Conservation (phyloP, 305 asterid genomes). For the Fraxinus angustifolia region DNA sequence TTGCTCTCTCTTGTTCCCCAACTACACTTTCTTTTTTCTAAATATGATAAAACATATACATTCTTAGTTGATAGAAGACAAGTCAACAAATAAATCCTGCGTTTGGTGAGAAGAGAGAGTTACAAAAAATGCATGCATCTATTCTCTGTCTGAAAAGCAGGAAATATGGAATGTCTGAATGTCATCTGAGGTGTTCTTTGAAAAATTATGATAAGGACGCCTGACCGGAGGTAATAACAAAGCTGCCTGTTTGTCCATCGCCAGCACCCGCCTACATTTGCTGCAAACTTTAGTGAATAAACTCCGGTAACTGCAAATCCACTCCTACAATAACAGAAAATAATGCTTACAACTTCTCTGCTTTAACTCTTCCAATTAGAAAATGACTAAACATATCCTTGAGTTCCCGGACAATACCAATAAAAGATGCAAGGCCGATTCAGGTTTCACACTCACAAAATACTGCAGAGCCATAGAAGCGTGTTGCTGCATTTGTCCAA, state of each 20-base stretch:
- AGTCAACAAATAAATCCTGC: neutral
- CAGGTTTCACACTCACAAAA: slow-evolving; percentile 50
- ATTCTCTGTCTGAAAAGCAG: slow-evolving; percentile 58
- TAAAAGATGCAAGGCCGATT: slow-evolving; percentile 50
- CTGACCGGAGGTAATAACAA: slow-evolving; percentile 69
- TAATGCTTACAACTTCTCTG: neutral
- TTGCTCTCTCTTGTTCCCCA: neutral
- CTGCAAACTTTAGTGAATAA: slow-evolving; percentile 73
- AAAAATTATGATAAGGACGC: slow-evolving; percentile 52
- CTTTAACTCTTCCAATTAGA: neutral
- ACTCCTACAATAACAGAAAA: slow-evolving; percentile 44
- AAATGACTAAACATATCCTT: neutral
- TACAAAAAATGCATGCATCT: slow-evolving; percentile 20
- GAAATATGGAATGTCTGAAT: slow-evolving; percentile 58
- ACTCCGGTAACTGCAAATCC: slow-evolving; percentile 84
- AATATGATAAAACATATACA: neutral
- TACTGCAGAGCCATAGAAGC: slow-evolving; percentile 87
- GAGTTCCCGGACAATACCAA: slow-evolving; percentile 46
- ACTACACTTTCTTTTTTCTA: neutral
- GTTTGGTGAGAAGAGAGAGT: neutral
- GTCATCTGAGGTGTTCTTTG: slow-evolving; percentile 37
- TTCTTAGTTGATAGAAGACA: neutral
- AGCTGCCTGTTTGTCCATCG: slow-evolving; percentile 78
- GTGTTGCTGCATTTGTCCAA: slow-evolving; percentile 56
- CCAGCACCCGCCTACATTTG: slow-evolving; percentile 70